A percentile compares a stretch with the other conserved stretches of the same genome.
These are phyloP conservation scores for Pulveroboletus frians DNA, from an alignment of 768 basidiomycete species.

Conservation along the genomic window DNA sequence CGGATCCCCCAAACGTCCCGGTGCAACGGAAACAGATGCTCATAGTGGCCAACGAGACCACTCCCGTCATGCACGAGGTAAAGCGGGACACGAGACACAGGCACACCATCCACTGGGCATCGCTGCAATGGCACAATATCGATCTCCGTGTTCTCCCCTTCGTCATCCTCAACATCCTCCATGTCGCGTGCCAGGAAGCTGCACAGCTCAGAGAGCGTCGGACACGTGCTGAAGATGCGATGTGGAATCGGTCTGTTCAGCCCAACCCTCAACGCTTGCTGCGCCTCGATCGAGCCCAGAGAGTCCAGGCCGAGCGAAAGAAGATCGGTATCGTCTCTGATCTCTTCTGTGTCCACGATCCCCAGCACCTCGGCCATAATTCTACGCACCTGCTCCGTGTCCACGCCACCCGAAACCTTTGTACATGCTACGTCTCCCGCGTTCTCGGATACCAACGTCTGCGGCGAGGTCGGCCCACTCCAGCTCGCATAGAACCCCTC, in stretches of 20 bases:
- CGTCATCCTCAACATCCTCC: background rate
- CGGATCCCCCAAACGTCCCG: constrained; percentile 58
- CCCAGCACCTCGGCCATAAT: constrained; percentile 45
- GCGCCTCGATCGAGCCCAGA: constrained; percentile 56
- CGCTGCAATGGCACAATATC: constrained; percentile 37
- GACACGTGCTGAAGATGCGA: constrained; percentile 37
- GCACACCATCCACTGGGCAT: constrained; percentile 7
- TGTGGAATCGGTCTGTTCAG: constrained; percentile 40
- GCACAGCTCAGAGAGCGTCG: constrained; percentile 32
- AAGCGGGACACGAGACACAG: constrained; percentile 34
- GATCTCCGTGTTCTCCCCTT: constrained; percentile 2
- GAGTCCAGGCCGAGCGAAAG: constrained; percentile 58
- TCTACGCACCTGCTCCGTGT: constrained; percentile 27
- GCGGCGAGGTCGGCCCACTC: constrained; percentile 31
- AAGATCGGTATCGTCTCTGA: constrained; percentile 45
- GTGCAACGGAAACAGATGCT: constrained; percentile 41
- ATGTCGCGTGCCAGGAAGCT: constrained; percentile 7
- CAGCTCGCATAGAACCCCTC: constrained; percentile 4
- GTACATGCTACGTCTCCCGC: background rate
- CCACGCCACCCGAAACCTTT: background rate
- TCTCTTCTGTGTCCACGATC: constrained; percentile 24
- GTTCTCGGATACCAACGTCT: constrained; percentile 37
- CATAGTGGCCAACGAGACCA: constrained; percentile 51
- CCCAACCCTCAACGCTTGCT: constrained; percentile 41
- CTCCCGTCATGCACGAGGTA: constrained; percentile 74